Base-by-base conservation (phyloP, 2,329 filamentous ascomycete genomes). In the Aspergillus ibericus region DNA sequence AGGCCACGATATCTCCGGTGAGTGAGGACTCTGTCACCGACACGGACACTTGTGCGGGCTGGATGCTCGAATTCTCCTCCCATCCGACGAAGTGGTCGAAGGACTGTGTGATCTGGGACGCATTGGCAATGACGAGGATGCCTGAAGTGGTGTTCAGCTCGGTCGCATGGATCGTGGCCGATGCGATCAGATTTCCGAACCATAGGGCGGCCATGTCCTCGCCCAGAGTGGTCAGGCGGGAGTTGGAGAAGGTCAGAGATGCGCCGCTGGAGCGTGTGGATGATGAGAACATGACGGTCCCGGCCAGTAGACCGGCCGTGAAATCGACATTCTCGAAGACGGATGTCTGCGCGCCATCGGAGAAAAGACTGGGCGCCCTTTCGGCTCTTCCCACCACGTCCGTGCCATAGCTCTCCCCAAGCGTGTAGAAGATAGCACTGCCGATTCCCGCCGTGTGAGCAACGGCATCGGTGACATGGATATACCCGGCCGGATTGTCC, bases 31-130 rank as follows among this genome's bases (percentile, higher is more conserved):
- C 70, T 0, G 57, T 56, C 4, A 75, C 63, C 1, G 56, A 59
- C 13, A 72, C 34, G 9, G 58, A 63, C 0, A 70, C 67, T 42
- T 66, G 55, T 1, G 72, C 71, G 1, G 71, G 71, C 3, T 47
- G 40, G 6, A 74, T 63, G 18, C 48, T 61, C 9, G 56, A 38
- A 34, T 73, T 71, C 22, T 74, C 65, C 1, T 59, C 53, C 27
- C 69, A 72, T 4, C 61, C 63, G 5, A 69, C 72, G 32, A 72
- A 74, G 47, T 72, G 67, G 48, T 70, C 65, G 48, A 75, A 75
- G 40, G 72, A 72, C 53, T 74, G 71, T 1, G 71, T 73, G 20
- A 74, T 63, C 50, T 74, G 63, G n/a, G 63, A 65, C 27, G 53
- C 57, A 20, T 63, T 65, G 32, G 63, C 68, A 13, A 70, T 61